These are phyloP conservation scores for Salix brachista DNA, from an alignment of 345 rosid genomes.

Conservation along the genomic window DNA sequence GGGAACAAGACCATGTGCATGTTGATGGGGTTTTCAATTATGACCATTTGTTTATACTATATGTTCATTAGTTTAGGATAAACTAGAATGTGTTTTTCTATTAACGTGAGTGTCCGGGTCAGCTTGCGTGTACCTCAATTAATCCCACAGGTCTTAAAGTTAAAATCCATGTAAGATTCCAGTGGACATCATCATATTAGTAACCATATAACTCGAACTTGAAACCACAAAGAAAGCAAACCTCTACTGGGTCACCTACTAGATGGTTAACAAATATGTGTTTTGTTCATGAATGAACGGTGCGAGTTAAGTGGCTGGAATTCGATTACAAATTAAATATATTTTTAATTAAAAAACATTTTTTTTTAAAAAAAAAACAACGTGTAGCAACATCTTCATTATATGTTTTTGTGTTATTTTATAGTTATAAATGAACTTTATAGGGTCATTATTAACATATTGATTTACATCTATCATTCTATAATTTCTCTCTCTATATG, in stretches of 20 bases:
- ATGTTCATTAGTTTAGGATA: not conserved
- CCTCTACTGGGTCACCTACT: too few relatives aligned
- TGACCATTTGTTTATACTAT: conserved; percentile 25
- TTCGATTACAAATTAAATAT: too few relatives aligned
- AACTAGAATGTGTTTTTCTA: not conserved
- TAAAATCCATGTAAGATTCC: too few relatives aligned
- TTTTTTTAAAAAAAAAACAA: too few relatives aligned
- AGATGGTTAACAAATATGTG: not conserved
- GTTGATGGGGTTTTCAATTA: conserved; percentile 40
- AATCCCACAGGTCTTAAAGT: too few relatives aligned
- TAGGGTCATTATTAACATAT: conserved; percentile 21
- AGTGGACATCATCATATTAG: too few relatives aligned
- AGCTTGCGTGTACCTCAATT: too few relatives aligned
- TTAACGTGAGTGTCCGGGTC: too few relatives aligned
- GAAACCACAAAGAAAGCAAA: not conserved
- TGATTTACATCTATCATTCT: not conserved
- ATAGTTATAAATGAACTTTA: not conserved
- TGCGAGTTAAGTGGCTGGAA: not conserved
- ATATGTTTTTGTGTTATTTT: not conserved
- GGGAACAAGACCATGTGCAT: conserved; percentile 71
- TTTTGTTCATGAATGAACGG: conserved; percentile 17
- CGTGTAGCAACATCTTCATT: not conserved
- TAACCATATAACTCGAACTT: too few relatives aligned
- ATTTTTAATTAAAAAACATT: too few relatives aligned
- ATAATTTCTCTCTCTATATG: not conserved